phyloP scores from a whole-genome alignment of 2,329 filamentous ascomycete species.

The Thielaviopsis populi region DNA sequence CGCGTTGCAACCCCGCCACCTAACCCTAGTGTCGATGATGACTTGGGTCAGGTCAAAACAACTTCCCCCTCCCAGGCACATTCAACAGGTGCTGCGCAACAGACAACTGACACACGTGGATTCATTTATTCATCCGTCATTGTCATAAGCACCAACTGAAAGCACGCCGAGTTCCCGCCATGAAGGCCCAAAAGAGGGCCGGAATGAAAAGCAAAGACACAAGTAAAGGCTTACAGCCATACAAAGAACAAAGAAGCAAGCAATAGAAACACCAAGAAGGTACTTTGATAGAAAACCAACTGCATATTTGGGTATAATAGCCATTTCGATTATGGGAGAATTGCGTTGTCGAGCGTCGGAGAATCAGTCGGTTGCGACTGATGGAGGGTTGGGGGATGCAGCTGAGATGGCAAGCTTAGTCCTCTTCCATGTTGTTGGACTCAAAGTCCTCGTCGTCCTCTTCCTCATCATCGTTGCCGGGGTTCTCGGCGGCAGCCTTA shows the following conservation, averaged over 20 bases:
- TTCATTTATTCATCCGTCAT: not conserved
- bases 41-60: too few relatives aligned
- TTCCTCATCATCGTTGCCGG: slow-evolving; percentile 60
- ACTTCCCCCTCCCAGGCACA: not conserved
- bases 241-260: slow-evolving; percentile 5
- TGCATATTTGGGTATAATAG: slow-evolving; percentile 4
- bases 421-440: slow-evolving; percentile 58
- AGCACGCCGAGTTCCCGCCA: not conserved
- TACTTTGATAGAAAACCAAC: not conserved
- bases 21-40: not conserved
- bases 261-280: not conserved
- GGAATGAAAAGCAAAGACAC: not conserved
- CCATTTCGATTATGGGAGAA: slow-evolving; percentile 5
- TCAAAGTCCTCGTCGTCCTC: slow-evolving; percentile 62
- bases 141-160: not conserved
- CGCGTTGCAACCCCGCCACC: not conserved
- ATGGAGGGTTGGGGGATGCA: not conserved
- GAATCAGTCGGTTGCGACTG: not conserved
- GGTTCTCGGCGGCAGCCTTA: slow-evolving; percentile 70
- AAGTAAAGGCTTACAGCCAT: not conserved
- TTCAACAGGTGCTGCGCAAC: not conserved
- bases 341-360: not conserved
- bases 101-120: not conserved
- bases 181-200: too few relatives aligned
- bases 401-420: slow-evolving; percentile 21